Evolutionary conservation across 2,329 filamentous ascomycete genomes (phyloP), one percentile per base, ranked within the genome.

Genomic region (Pyrenochaeta sp.): DNA sequence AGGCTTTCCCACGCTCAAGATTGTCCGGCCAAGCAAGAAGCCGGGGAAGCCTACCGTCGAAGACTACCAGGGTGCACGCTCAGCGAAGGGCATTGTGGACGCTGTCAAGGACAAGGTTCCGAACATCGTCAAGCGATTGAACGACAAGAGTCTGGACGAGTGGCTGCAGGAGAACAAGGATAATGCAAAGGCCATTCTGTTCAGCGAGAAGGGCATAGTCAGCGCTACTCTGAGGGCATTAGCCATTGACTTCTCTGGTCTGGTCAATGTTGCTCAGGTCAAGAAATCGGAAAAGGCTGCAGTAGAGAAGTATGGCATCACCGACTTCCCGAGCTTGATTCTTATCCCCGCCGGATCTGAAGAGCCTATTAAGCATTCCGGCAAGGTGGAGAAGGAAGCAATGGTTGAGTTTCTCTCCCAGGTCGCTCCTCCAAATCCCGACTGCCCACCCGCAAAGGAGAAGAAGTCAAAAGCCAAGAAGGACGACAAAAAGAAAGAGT

Each of bases 1-100:
- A 78, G 95, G 95, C 53, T 99, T 97, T 79, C 95, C 95, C 0
- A 98, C 95, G 0, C 82, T 99, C 61, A 99, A 99, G 83, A 94
- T 96, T 42, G 87, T 98, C 47, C 88, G 87, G 18, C 95, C 95
- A 0, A 87, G 90, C 60, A 92, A 91, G 79, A 96, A 93, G 77
- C 79, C 84, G 29, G 89, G 89, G 52, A 90, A 87, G 71, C 94
- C 95, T 1, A 83, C 86, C 3, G 87, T 98, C 7, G 92, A 97
- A 75, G 93, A 97, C 73, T 99, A 99, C 78, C 85, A 95, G 54
- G 95, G 95, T 12, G 81, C 86, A 11, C 87, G 95, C 56, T 89
- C 84, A 3, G 91, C 93, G n/a, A 92, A 92, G 70, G 91, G 80
- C 49, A 98, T 99, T 58, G 88, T 92, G 31, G 91, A 97, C 49